Base-by-base conservation (phyloP, 192 early-diverging fungal genomes). In the Dissophora globulifera region DNA sequence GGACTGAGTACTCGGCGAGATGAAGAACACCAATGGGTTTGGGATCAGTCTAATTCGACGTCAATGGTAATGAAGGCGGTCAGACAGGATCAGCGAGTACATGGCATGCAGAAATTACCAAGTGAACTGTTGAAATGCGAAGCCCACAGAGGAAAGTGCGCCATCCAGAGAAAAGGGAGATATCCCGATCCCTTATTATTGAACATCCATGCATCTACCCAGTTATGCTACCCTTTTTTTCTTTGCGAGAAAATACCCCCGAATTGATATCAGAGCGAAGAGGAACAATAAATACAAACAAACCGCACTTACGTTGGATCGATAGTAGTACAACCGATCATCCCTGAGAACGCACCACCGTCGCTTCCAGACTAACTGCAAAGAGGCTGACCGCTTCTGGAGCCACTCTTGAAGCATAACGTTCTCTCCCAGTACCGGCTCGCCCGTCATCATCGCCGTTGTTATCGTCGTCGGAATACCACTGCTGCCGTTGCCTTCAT, bases 311-410 rank as follows among this genome's bases (percentile, higher is more conserved):
- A 76, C 72, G 25, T 57, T 76, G 20, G 72, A 62, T 12, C 72
- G 58, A 30, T 62, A 76, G 47, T 48, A 76, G 19, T 29, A 62
- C 26, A 76, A 31, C 9, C 47, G 50, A 52, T 67, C 64, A 10
- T 76, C 63, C 9, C 52, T 49, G 10, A 76, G 53, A 22, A 76
- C 63, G 62, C 72, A 76, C 72, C 72, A 76, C 5, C 72, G 72
- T 16, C 72, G 49, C 26, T 76, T 76, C 72, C 72, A 76, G 3
- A 76, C 72, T 17, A 76, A 38, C 31, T 76, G 72, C 3, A 76
- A 26, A 16, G 72, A 61, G 0, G 62, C 38, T 13, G 72, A 76
- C 20, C 72, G 46, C 45, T 76, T 76, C 45, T 76, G 72, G 41
- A 76, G 51, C 72, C 72, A 76, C 15, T 76, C 72, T 23, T 76